phyloP scores from a whole-genome alignment of 352 stramenopile species.

The Pythium volutum region DNA sequence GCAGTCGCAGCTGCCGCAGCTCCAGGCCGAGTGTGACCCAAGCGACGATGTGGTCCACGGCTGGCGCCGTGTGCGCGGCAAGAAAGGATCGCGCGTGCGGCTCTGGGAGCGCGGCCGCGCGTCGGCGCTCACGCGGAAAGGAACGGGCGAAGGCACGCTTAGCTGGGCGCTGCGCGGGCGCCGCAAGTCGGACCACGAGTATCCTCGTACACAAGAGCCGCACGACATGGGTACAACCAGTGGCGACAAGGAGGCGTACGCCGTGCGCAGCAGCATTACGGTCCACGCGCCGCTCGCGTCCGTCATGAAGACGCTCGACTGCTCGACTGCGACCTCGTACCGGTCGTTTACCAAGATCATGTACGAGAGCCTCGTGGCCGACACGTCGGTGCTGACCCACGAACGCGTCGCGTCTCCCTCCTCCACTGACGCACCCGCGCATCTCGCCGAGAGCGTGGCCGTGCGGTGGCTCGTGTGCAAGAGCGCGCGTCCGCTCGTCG shows the following conservation, averaged over 20 bases:
- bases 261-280: constrained; percentile 54
- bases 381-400: constrained; percentile 77
- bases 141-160: constrained; percentile 6
- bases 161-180: neutral
- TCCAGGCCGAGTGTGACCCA: constrained; percentile 23
- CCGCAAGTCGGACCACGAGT: neutral
- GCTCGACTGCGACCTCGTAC: constrained; percentile 48
- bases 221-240: neutral
- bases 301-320: constrained; percentile 63
- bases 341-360: constrained; percentile 76
- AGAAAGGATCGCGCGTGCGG: constrained; percentile 31
- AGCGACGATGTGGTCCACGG: constrained; percentile 12
- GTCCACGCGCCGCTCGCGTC: constrained; percentile 49
- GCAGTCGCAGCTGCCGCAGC: constrained; percentile 16
- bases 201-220: neutral
- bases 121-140: constrained; percentile 14
- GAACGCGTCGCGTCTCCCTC: constrained; percentile 19
- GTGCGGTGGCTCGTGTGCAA: constrained; percentile 73
- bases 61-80: constrained; percentile 27
- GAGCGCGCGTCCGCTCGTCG: constrained; percentile 59
- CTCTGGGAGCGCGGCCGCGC: constrained; percentile 54
- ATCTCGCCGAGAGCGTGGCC: constrained; percentile 43
- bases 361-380: constrained; percentile 62
- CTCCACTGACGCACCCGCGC: neutral
- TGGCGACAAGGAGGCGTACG: constrained; percentile 27